Evolutionary conservation across 495 filamentous ascomycete genomes (phyloP), one percentile per base, ranked within the genome.

Genomic region (Lasiosphaeriaceae sp.): DNA sequence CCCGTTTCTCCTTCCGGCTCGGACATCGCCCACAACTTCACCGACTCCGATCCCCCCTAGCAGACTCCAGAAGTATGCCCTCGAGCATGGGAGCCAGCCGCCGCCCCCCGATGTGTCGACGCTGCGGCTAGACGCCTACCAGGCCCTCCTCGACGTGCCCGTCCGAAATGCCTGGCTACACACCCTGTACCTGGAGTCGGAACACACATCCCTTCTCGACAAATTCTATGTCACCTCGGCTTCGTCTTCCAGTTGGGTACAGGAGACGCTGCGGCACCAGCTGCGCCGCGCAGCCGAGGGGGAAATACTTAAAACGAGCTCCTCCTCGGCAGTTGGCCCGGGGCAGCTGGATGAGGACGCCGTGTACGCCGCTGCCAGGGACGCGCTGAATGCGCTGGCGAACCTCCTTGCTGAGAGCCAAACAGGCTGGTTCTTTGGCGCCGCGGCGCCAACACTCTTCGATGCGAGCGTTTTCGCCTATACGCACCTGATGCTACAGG

Each of bases 381-480:
- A 84, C 23, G 93, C 94, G 5, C 84, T 96, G 41, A 80, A 77
- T 50, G 90, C 93, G 2, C 71, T 98, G 20, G 86, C 85, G 2
- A 76, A 74, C n/a, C 58, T 92, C 0, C 76, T 98, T 7, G 81
- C 82, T 0, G 75, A 81, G 1, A 74, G 85, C 45, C 59, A 78
- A 34, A 66, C 52, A 7, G 58, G 54, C 8, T 78, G 75, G 75
- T 76, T 77, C 45, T 76, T 74, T 50, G 64, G 61, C 16, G 50
- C 19, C 11, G 19, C 57, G 19, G 75, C 72, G 23, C 90, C 94
- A 2, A 82, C 84, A 0, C 63, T 92, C 12, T 90, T 98, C 61
- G 94, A 98, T 71, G 90, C 92, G 23, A 83, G 79, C 54, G 83
- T 97, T 21, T 97, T 96, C 75, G 86, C 89, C 22, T 98, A 96